These are phyloP conservation scores for Fagopyrum esculentum DNA, from an alignment of 148 eudicot genomes.

Conservation along the genomic window DNA sequence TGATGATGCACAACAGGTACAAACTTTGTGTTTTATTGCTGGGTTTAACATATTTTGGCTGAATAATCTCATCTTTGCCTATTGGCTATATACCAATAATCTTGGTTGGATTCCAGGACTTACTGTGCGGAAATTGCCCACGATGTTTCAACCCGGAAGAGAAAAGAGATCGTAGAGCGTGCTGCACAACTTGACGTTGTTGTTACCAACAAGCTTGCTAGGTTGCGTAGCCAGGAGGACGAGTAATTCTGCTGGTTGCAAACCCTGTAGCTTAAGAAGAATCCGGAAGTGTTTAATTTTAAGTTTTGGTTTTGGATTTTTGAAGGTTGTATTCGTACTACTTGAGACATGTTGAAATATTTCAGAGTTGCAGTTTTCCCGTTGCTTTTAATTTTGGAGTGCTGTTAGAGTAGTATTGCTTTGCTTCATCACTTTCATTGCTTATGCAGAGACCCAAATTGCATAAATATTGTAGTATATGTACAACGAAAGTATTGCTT, in stretches of 20 bases:
- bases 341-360: not conserved
- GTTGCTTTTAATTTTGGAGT: not conserved
- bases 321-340: not conserved
- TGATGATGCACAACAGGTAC: conserved; percentile 62
- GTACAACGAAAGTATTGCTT: too few species aligned
- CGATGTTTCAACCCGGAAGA: conserved; percentile 32
- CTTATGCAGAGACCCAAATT: conserved; percentile 11
- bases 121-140: conserved; percentile 38
- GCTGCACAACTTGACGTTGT: conserved; percentile 50
- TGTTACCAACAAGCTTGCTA: conserved; percentile 49
- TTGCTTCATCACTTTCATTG: not conserved
- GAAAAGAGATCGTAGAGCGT: conserved; percentile 34
- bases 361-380: not conserved
- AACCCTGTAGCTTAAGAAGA: not conserved
- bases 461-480: not conserved
- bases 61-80: not conserved
- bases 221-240: conserved; percentile 52
- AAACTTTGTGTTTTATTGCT: not conserved
- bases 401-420: not conserved
- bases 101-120: conserved; percentile 15
- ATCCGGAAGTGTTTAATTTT: not conserved
- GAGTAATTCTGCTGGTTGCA: conserved; percentile 20
- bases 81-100: not conserved
- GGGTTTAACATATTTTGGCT: not conserved
- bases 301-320: not conserved